Base-by-base conservation (phyloP, 129 eudicot species). In the Flaveria trinervia region DNA sequence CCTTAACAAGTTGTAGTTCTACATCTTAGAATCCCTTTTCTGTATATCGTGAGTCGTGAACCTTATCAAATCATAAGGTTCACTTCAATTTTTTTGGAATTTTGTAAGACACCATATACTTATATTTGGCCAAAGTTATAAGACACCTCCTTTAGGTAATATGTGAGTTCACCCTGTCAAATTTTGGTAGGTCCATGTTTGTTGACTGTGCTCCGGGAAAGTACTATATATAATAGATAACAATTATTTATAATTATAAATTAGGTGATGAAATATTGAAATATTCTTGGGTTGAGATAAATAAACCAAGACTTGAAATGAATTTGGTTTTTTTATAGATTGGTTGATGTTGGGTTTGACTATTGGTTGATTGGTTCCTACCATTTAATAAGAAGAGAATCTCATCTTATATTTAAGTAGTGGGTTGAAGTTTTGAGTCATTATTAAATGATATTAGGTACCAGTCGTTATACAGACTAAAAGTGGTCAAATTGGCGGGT, bases 291-390 rank as follows among this genome's bases (percentile, higher is more conserved):
- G 18, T 68, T 17, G 80, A 28, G 23, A 14, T 30, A 30, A 30
- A 30, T 30, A 25, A 70, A 26, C 11, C 68, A 62, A 14, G 7
- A 62, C 7, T 62, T 4, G 15, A n/a, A 28, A 62, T 5, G 14
- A 10, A 62, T 3, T 25, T 30, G 65, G 4, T 26, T 15, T 50
- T n/a, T 4, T 49, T 28, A 49, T 50, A 49, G 46, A 68, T 50
- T 23, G 26, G 75, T 50, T 49, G 75, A 13, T 71, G 72, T 66
- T 68, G 71, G 48, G 74, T 71, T 71, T 26, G 26, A 70, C 8
- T 70, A 49, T 70, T 44, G 18, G 44, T 22, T 25, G 45, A 28
- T 65, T 65, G 71, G 71, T 65, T 65, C 49, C 71, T 65, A 41
- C 71, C 26, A 17, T 71, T 10, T 55, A 33, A 25, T 72, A 18